phyloP scores from a whole-genome alignment of 768 basidiomycete genomes.

The Termitomyces sp. region DNA sequence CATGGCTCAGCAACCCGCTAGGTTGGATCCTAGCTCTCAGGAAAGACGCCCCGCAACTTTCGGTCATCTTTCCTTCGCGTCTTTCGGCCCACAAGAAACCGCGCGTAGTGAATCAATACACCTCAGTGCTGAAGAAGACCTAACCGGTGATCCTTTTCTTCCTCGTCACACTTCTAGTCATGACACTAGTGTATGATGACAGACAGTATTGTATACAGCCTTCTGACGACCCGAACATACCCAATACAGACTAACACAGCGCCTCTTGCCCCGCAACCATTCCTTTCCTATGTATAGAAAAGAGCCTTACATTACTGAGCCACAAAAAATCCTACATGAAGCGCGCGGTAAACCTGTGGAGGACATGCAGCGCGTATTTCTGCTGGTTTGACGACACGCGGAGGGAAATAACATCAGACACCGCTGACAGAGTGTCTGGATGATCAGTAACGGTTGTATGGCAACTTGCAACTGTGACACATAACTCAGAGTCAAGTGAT shows the following conservation, averaged over 20 bases:
- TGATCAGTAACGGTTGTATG: conserved; percentile 8
- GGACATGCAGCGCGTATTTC: conserved; percentile 19
- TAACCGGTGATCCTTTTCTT: not conserved
- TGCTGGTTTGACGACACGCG: conserved; percentile 17
- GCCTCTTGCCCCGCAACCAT: conserved; percentile 12
- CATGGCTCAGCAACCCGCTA: not conserved
- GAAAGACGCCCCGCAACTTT: not conserved
- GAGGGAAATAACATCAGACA: conserved; percentile 11
- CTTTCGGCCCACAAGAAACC: not conserved
- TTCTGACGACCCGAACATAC: conserved; percentile 17
- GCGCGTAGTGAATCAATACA: too few relatives aligned
- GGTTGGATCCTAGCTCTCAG: not conserved
- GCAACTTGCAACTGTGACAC: conserved; percentile 8
- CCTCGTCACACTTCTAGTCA: not conserved
- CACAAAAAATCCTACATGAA: conserved; percentile 7
- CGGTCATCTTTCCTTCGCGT: not conserved
- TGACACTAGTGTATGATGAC: not conserved
- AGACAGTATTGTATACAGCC: not conserved
- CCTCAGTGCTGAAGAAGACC: not conserved
- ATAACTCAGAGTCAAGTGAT: not conserved
- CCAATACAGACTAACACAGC: conserved; percentile 10
- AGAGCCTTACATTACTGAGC: not conserved
- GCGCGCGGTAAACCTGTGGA: conserved; percentile 13
- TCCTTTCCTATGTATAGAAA: conserved; percentile 11
- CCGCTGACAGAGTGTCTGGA: conserved; percentile 9